Conservation (phyloP, 2,329 filamentous ascomycete species). For the Geosmithia morbida region DNA sequence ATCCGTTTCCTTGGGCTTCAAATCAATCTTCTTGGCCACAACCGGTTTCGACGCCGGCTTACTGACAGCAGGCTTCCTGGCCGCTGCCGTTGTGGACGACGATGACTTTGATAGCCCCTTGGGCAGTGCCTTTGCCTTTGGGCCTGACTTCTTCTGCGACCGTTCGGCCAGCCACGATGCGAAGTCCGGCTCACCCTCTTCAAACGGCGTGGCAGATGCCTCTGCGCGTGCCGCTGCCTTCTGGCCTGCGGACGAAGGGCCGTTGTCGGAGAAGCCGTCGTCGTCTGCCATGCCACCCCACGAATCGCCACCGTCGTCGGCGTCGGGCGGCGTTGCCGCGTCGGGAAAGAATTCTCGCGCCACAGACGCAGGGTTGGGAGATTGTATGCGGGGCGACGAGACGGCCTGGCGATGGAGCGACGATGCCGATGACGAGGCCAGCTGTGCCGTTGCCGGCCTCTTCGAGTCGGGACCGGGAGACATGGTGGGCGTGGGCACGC, state of each 20-base stretch:
- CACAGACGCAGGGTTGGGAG: conserved; percentile 25
- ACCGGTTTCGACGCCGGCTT: conserved; percentile 27
- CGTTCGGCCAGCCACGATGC: conserved; percentile 89
- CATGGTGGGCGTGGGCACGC: conserved; percentile 24
- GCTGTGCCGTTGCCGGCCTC: conserved; percentile 16
- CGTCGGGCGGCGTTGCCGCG: conserved; percentile 14
- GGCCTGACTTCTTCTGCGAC: conserved; percentile 52
- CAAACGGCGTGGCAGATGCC: conserved; percentile 40
- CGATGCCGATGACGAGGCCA: conserved; percentile 22
- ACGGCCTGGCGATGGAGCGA: conserved; percentile 45
- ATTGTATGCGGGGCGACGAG: conserved; percentile 36
- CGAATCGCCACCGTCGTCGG: conserved; percentile 52
- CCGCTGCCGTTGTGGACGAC: conserved; percentile 11
- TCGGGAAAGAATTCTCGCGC: conserved; percentile 37
- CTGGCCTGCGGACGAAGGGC: conserved; percentile 4
- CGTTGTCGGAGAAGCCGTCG: conserved; percentile 23
- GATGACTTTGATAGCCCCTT: conserved; percentile 64
- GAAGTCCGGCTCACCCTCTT: conserved; percentile 89
- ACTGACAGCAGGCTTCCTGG: conserved; percentile 25
- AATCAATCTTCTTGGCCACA: conserved; percentile 52
- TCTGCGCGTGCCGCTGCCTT: conserved; percentile 13
- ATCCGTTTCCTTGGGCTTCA: conserved; percentile 45
- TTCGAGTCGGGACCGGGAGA: conserved; percentile 23
- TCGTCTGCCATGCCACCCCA: conserved; percentile 61
- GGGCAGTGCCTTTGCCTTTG: conserved; percentile 60